phyloP scores from a whole-genome alignment of 2,329 filamentous ascomycete species.

The Pleurostoma richardsiae region DNA sequence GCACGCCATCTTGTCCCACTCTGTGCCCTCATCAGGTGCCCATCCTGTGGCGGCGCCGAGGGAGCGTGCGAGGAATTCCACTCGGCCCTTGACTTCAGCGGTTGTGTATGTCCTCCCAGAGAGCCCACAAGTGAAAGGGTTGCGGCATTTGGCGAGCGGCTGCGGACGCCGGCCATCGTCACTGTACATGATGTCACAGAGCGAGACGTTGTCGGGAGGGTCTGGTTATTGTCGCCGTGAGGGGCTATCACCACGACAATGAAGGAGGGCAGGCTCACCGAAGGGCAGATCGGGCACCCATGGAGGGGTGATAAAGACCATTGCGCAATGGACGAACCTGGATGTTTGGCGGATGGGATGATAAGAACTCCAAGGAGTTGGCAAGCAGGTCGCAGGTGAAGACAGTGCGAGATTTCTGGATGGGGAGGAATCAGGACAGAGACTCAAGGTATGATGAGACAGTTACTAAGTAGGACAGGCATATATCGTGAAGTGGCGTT shows the following conservation, averaged over 20 bases:
- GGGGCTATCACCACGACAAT: neutral
- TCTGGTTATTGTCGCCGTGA: neutral
- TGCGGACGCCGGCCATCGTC: neutral
- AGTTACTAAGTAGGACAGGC: too few species aligned
- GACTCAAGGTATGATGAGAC: too few species aligned
- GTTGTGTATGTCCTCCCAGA: slow-evolving; percentile 12
- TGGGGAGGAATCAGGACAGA: too few species aligned
- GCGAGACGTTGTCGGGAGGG: neutral
- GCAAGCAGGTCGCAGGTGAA: too few species aligned
- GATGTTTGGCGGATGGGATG: too few species aligned
- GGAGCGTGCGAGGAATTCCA: slow-evolving; percentile 28
- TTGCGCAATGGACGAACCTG: too few species aligned
- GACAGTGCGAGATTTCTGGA: too few species aligned
- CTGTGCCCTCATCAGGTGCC: slow-evolving; percentile 61
- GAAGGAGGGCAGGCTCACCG: neutral
- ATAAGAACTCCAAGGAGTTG: too few species aligned
- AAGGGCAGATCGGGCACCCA: neutral
- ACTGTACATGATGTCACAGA: neutral
- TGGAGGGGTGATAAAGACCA: neutral
- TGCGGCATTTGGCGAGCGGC: slow-evolving; percentile 2
- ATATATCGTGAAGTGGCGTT: too few species aligned
- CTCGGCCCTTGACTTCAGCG: slow-evolving; percentile 6
- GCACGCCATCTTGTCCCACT: slow-evolving; percentile 72
- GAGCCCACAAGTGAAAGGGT: slow-evolving; percentile 18
- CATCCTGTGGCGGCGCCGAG: slow-evolving; percentile 65